Percentiles rank a stretch among this genome's conserved stretches.
phyloP scores from a whole-genome alignment of 768 basidiomycete species.

The Boletus patriciae region DNA sequence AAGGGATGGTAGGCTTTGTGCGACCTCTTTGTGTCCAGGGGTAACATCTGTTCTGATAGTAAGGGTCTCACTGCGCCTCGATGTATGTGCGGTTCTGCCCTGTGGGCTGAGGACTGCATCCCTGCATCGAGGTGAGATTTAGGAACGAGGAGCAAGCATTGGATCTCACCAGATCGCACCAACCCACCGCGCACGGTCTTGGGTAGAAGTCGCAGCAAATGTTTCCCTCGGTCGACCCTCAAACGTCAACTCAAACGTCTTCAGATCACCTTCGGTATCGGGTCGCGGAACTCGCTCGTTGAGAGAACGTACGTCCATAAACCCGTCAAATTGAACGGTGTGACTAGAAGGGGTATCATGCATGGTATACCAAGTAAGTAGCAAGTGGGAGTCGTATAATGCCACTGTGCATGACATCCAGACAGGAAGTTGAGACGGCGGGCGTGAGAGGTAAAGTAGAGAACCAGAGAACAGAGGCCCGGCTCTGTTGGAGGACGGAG shows the following conservation, averaged over 20 bases:
- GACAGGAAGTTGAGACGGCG: constrained; percentile 35
- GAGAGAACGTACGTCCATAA: constrained; percentile 66
- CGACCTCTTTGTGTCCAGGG: neutral
- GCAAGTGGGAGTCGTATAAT: constrained; percentile 41
- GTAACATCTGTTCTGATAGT: constrained; percentile 20
- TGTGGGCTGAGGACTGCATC: constrained; percentile 52
- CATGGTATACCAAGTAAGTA: constrained; percentile 48
- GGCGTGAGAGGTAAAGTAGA: constrained; percentile 50
- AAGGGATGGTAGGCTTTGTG: constrained; percentile 1
- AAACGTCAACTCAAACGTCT: constrained; percentile 66
- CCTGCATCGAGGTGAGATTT: constrained; percentile 39
- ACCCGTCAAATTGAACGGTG: constrained; percentile 49
- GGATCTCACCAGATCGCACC: constrained; percentile 65
- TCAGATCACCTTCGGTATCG: constrained; percentile 42
- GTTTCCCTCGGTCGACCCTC: constrained; percentile 51
- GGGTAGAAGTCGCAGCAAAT: constrained; percentile 60
- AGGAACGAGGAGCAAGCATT: neutral
- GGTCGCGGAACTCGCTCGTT: constrained; percentile 49
- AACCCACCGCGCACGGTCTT: constrained; percentile 71
- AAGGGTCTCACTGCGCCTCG: constrained; percentile 4
- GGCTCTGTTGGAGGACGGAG: neutral
- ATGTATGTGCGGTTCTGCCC: constrained; percentile 12
- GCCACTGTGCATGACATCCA: constrained; percentile 51
- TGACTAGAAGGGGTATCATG: constrained; percentile 43
- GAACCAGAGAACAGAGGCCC: constrained; percentile 19